These are phyloP conservation scores for Tetradesmus obliquus DNA, from an alignment of 139 green algal genomes.

Conservation along the genomic window DNA sequence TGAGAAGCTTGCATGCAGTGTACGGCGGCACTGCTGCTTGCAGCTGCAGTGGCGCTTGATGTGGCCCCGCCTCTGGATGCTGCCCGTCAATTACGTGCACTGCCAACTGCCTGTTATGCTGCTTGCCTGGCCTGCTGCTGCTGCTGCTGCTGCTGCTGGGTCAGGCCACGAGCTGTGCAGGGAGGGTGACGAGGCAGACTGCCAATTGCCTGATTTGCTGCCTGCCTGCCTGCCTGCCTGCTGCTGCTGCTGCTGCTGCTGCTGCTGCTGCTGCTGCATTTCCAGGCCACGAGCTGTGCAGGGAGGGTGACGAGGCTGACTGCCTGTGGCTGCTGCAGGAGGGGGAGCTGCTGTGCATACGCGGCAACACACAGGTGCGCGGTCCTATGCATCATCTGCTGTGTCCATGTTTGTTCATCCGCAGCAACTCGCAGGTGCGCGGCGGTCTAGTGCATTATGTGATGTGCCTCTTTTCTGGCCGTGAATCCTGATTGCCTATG, in stretches of 20 bases:
- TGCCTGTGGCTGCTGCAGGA: conserved; percentile 46
- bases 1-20: no score
- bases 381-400: not conserved
- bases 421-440: no score
- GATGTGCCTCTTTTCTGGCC: no score
- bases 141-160: no score
- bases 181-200: not conserved
- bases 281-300: conserved; percentile 42
- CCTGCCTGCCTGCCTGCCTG: not conserved
- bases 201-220: not conserved
- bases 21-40: no score
- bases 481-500: no score
- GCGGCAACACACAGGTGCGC: not conserved
- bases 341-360: conserved; percentile 23
- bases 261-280: not conserved
- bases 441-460: no score
- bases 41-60: no score
- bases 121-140: not conserved
- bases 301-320: conserved; percentile 33
- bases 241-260: not conserved
- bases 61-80: not conserved
- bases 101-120: no score
- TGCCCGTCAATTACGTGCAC: not conserved
- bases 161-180: not conserved
- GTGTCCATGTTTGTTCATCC: not conserved